These are phyloP conservation scores for Funneliformis geosporum DNA, from an alignment of 192 early-diverging fungal genomes.

Conservation along the genomic window DNA sequence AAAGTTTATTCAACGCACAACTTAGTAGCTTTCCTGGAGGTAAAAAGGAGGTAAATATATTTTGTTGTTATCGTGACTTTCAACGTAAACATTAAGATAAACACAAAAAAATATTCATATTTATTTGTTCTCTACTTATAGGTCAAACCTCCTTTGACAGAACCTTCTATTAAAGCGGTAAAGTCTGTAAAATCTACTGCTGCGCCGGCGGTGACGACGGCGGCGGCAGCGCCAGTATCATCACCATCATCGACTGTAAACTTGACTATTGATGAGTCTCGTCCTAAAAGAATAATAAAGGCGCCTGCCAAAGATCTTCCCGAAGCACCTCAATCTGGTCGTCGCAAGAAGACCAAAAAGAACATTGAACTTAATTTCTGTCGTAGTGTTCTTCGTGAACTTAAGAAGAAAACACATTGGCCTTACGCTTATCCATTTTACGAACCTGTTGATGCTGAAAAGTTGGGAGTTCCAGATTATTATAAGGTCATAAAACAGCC, in stretches of 20 bases:
- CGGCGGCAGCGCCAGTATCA: too few species aligned
- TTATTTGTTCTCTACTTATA: not conserved
- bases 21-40: constrained; percentile 68
- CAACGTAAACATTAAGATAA: too few species aligned
- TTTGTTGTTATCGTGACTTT: not conserved
- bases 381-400: constrained; percentile 59
- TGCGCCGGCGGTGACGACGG: not conserved
- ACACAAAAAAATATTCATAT: not conserved
- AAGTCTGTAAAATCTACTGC: not conserved
- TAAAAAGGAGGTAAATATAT: constrained; percentile 49
- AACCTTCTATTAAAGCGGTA: constrained; percentile 9
- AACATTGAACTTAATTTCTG: constrained; percentile 68
- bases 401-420: constrained; percentile 68
- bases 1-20: constrained; percentile 67
- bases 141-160: not conserved
- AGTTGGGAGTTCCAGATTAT: constrained; percentile 87
- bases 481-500: constrained; percentile 73
- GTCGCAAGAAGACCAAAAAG: constrained; percentile 40
- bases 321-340: constrained; percentile 36
- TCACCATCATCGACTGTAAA: not conserved
- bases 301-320: constrained; percentile 47
- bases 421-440: constrained; percentile 74
- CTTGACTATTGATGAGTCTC: not conserved
- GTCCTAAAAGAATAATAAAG: not conserved
- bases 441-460: constrained; percentile 84